Base-by-base conservation (phyloP, 2,329 filamentous ascomycete species). In the Ambrosiella cleistominuta region DNA sequence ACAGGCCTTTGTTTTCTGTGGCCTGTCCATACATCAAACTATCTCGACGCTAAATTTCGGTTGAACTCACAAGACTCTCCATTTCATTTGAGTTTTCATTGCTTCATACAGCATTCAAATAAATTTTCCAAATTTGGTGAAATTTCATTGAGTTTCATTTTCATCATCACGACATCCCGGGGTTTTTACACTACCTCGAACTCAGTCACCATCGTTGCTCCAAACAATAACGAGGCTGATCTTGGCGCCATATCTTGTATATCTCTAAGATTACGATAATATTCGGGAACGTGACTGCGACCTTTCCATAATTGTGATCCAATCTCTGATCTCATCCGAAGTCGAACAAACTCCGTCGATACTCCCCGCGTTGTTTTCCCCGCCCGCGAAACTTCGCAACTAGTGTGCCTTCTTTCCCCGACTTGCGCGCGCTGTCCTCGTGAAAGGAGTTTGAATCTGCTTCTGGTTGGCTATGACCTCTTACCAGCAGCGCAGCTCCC, bases 401-500 rank as follows among this genome's bases (percentile, higher is more conserved):
- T 2, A 42, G 11, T 42, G 40, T 5, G 3, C 40, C n/a, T n/a
- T 42, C 40, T 42, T 42, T 11, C n/a, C n/a, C n/a, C 40, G n/a
- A 42, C 6, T 42, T n/a, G 15, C 40, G 44, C 27, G 39, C 54
- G 44, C 40, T 38, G 13, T 45, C n/a, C 42, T 36, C 17, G n/a
- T 39, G 39, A 36, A 38, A 15, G 17, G 54, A 35, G 17, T 45
- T 17, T 19, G 27, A 56, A 13, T 51, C 35, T 51, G 13, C 42
- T 55, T 51, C 11, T 36, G 35, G n/a, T 40, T 42, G 54, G 49
- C 39, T 57, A 60, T 60, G 58, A 60, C 58, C 54, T 60, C 58
- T 36, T 60, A 57, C 58, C 59, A 60, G 42, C 55, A 60, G 44
- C 56, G 44, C 57, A 57, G 45, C 55, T 56, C 56, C 42, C 50